Evolutionary conservation across 179 eudicot species (phyloP).

Genomic region (Carnegiea gigantea): DNA sequence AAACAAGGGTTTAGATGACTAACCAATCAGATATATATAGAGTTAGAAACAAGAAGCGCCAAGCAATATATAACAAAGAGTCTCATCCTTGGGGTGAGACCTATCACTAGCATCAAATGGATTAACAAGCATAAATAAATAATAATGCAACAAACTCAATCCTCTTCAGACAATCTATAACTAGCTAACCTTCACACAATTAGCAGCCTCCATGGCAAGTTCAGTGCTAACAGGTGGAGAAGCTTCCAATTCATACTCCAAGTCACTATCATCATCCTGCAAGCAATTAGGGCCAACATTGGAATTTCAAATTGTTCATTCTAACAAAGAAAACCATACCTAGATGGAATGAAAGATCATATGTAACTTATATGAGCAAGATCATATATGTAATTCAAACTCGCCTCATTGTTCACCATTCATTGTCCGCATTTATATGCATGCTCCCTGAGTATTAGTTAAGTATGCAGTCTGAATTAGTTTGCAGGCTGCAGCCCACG

Average conservation of each 20-base stretch:
- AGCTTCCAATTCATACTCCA: slow-evolving; percentile 67
- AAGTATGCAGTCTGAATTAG: too few relatives aligned
- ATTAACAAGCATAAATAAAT: neutral
- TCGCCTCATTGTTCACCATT: too few relatives aligned
- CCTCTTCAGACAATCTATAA: slow-evolving; percentile 7
- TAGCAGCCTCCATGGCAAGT: slow-evolving; percentile 62
- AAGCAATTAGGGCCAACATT: slow-evolving; percentile 7
- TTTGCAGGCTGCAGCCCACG: too few relatives aligned
- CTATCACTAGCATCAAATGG: neutral
- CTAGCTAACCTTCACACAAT: slow-evolving; percentile 58
- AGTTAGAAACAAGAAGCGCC: neutral
- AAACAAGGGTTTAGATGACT: too few relatives aligned
- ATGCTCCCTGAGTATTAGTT: too few relatives aligned
- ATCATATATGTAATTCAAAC: too few relatives aligned
- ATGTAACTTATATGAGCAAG: too few relatives aligned
- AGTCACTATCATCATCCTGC: slow-evolving; percentile 85
- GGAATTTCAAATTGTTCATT: slow-evolving; percentile 7
- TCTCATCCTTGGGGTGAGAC: neutral
- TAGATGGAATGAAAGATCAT: too few relatives aligned
- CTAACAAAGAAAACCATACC: neutral
- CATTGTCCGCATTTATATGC: too few relatives aligned
- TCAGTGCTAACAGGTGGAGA: slow-evolving; percentile 52
- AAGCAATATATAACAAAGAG: neutral
- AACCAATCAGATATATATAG: too few relatives aligned
- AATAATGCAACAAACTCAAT: neutral